Evolutionary conservation across 176 grass and related monocot genomes (phyloP), one percentile per base, ranked within the genome.

Genomic region (Echinochloa phyllopogon): DNA sequence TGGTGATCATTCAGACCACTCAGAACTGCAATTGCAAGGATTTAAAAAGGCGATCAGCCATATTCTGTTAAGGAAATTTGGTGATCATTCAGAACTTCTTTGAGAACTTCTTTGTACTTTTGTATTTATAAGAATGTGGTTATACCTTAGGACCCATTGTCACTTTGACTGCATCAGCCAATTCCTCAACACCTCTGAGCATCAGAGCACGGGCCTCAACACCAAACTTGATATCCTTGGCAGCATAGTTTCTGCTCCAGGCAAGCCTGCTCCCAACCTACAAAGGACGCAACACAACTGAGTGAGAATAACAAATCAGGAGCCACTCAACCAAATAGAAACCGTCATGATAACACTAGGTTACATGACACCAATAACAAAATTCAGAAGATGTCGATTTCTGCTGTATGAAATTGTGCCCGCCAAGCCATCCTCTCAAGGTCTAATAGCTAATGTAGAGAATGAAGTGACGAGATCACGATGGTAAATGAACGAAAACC

Each of bases 111-210:
- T 25, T 24, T 18, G 1, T 3, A 80, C 24, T 74, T 27, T 40
- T 21, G 0, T 6, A 72, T 65, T 27, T 49, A 39, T 43, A 60
- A 59, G 1, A 27, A 65, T 3, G 29, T 21, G 45, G 40, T 38
- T 20, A 87, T 90, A 98, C 96, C 91, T 98, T 98, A n/a, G 96
- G 96, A 64, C 96, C 93, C 96, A 98, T 95, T 15, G 96, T 98
- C 40, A 98, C 93, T 91, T 92, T 98, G 3, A 98, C 96, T 3
- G 96, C 96, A 90, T 98, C 96, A 7, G 93, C 96, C 71, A 98
- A 84, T 60, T 95, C 96, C 67, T 95, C 96, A 25, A 98, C 96
- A 38, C 96, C 93, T 85, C 80, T 95, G 33, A 98, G 86, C 96
- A 98, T 98, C 83, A 94, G 82, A 49, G 96, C 89, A 75, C 96